Base-by-base conservation (phyloP, 148 eudicot species). In the Vaccinium macrocarpon region DNA sequence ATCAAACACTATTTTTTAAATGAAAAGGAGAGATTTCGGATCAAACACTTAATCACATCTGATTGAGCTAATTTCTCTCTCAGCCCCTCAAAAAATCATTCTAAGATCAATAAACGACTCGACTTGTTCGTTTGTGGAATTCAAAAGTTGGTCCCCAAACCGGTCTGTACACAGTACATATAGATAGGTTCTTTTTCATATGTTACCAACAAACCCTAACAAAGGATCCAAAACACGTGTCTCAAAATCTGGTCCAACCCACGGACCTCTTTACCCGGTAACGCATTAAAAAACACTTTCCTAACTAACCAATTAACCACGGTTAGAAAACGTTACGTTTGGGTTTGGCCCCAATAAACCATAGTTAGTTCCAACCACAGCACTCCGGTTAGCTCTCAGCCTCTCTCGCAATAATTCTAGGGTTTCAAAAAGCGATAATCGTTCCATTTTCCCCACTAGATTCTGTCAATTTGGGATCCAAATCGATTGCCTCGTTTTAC, bases 351-450 rank as follows among this genome's bases (percentile, higher is more conserved):
- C 50, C 79, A 76, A 32, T 35, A 29, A 82, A 32, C 79, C 84
- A 35, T 4, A 29, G 84, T 82, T 73, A 73, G 52, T 23, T 53
- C 62, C 35, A 62, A 38, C 79, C 84, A 52, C 79, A n/a, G 29
- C 27, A 50, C 46, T n/a, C 56, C 10, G 46, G 68, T 55, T 78
- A 15, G n/a, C 50, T 16, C 49, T n/a, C 42, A 23, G n/a, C 8
- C n/a, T 32, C 76, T 68, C 76, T 13, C 59, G 8, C 6, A 29
- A 27, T 8, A 25, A 66, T 25, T 4, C 83, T 19, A 82, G 79
- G 79, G 84, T 73, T 82, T 55, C 52, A 12, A n/a, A 72, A 71
- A 51, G 7, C 25, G n/a, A 52, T 25, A 11, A 13, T 51, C 48
- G 12, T 51, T 38, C 19, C 51, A 52, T 51, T 35, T 73, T 55